These are phyloP conservation scores for Candida glucosophila DNA, from an alignment of 1,139 yeast genomes.

Conservation along the genomic window DNA sequence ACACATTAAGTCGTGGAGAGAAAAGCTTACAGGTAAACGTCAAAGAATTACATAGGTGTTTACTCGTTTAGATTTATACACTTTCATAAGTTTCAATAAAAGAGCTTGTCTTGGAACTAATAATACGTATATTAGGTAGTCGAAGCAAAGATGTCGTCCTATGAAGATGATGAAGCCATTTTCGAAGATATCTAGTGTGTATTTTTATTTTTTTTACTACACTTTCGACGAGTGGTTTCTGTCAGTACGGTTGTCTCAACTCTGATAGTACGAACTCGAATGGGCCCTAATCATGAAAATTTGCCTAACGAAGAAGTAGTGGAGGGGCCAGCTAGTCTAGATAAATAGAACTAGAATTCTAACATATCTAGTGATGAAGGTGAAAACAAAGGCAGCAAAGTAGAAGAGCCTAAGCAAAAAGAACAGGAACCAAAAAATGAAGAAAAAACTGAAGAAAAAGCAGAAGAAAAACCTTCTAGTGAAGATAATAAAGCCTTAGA, in stretches of 20 bases:
- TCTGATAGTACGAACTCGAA: too few species aligned
- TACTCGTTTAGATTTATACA: slow-evolving; percentile 14
- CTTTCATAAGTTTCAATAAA: slow-evolving; percentile 14
- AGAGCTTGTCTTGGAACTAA: slow-evolving; percentile 5
- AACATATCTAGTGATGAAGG: too few species aligned
- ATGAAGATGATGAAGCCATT: slow-evolving; percentile 80
- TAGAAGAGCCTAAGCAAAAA: too few species aligned
- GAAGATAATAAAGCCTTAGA: not conserved
- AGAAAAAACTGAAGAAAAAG: slow-evolving; percentile 3
- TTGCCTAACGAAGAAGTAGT: too few species aligned
- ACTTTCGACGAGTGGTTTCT: too few species aligned
- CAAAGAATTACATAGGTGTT: slow-evolving; percentile 9
- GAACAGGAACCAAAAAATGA: slow-evolving; percentile 6
- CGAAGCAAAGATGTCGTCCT: slow-evolving; percentile 38
- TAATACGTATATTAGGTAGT: slow-evolving; percentile 8
- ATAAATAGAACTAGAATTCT: too few species aligned
- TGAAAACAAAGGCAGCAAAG: too few species aligned
- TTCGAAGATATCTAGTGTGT: slow-evolving; percentile 65
- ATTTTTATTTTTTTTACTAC: too few species aligned
- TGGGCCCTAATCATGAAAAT: too few species aligned
- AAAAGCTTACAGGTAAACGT: slow-evolving; percentile 1
- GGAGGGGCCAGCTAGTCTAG: too few species aligned
- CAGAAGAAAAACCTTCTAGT: slow-evolving; percentile 1
- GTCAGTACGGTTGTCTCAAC: too few species aligned
- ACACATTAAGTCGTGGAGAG: not conserved